A percentile compares a stretch with the other conserved stretches of the same genome.
Conservation (phyloP, 176 grass and related monocot species). For the Neostapfia colusana region DNA sequence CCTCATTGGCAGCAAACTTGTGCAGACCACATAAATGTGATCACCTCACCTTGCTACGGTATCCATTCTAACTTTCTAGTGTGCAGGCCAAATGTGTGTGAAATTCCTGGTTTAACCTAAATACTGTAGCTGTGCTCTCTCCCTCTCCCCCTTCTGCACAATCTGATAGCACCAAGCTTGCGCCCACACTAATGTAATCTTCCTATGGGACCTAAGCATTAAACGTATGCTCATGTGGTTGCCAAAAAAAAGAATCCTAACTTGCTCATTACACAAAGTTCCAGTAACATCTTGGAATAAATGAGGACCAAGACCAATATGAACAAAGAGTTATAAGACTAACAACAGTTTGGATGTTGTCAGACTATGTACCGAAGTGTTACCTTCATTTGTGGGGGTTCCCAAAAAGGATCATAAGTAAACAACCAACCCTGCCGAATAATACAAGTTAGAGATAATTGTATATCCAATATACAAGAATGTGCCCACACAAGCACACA, state of each 20-base stretch:
- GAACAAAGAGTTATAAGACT: slow-evolving; percentile 20
- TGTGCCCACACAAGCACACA: background rate
- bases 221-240: background rate
- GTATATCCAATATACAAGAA: slow-evolving; percentile 9
- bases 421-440: slow-evolving; percentile 78
- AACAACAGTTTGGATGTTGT: slow-evolving; percentile 15
- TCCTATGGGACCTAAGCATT: background rate
- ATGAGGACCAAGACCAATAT: background rate
- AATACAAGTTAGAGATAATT: slow-evolving; percentile 29
- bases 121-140: background rate
- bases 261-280: background rate
- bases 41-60: slow-evolving; percentile 15
- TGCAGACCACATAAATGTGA: background rate
- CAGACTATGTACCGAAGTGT: slow-evolving; percentile 15
- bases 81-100: slow-evolving; percentile 1
- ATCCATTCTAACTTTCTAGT: background rate
- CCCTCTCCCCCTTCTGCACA: background rate
- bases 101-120: background rate
- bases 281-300: slow-evolving; percentile 25
- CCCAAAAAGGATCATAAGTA: slow-evolving; percentile 89
- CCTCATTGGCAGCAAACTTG: background rate
- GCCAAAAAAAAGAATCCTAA: background rate
- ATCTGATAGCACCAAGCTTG: background rate
- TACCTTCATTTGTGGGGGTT: slow-evolving; percentile 92
- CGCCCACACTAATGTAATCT: background rate